Conservation (phyloP, 177 flowering plant genomes). For the Tripterygium wilfordii region DNA sequence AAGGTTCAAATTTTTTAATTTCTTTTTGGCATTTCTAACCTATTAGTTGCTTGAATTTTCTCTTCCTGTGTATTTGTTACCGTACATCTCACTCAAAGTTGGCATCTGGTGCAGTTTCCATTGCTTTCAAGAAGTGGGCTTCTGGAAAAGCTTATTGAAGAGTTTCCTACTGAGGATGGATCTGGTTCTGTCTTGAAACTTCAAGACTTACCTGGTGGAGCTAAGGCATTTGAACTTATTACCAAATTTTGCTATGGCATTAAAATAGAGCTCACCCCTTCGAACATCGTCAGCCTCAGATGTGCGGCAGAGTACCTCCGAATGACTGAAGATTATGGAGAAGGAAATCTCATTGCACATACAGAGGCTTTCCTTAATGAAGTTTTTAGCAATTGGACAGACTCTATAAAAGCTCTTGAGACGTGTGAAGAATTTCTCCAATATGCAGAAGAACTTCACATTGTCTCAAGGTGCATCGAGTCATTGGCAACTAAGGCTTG, state of each 20-base stretch:
- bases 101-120: slow-evolving; percentile 52
- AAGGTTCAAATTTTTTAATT: no score
- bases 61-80: no score
- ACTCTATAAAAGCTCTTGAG: slow-evolving; percentile 59
- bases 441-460: slow-evolving; percentile 56
- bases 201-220: slow-evolving; percentile 59
- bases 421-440: slow-evolving; percentile 60
- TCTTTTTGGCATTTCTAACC: no score
- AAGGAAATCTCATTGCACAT: slow-evolving; percentile 54
- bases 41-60: no score
- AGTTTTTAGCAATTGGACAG: slow-evolving; percentile 53
- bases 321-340: slow-evolving; percentile 64
- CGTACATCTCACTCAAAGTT: no score
- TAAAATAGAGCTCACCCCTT: slow-evolving; percentile 53
- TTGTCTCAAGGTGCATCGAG: slow-evolving; percentile 61
- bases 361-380: slow-evolving; percentile 58
- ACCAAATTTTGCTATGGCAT: slow-evolving; percentile 71
- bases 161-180: slow-evolving; percentile 23
- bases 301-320: slow-evolving; percentile 73
- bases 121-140: slow-evolving; percentile 68
- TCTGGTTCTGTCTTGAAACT: slow-evolving; percentile 37
- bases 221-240: slow-evolving; percentile 52
- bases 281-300: slow-evolving; percentile 50
- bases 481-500: slow-evolving; percentile 67
- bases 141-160: slow-evolving; percentile 44